Base-by-base conservation (phyloP, 352 stramenopile genomes). In the Thraustochytrium aureum region DNA sequence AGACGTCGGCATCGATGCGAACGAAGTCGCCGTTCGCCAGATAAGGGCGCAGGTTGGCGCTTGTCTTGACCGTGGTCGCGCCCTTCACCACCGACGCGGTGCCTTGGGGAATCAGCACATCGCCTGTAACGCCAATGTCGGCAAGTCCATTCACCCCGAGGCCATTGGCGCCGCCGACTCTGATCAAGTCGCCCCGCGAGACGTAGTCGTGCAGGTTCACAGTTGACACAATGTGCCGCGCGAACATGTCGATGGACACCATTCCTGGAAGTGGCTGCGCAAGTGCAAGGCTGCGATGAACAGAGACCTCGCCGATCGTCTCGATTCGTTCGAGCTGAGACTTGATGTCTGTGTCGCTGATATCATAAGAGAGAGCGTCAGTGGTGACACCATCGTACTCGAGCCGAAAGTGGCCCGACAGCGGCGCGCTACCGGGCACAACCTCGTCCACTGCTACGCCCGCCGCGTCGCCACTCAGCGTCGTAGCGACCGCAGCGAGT, bases 1-100 rank as follows among this genome's bases (percentile, higher is more conserved):
- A 98, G 2, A 84, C 85, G 33, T 94, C 86, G 0, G 90, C 93
- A 75, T 93, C 92, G 41, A 98, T 89, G 7, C 93, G 90, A 5
- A 98, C 73, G 82, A 87, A 42, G 66, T 72, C 33, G 75, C 61
- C 50, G 65, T 65, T 26, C 84, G 74, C 39, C 47, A 79, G 43
- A 72, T 76, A 59, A 50, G 82, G n/a, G 82, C 86, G 45, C n/a
- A 84, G 2, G 42, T 82, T 74, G 33, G 65, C 43, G 45, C 64
- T 83, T 6, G 67, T 74, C 39, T 37, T 43, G 38, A 84, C 65
- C 26, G 72, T 59, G 14, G 41, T 17, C 33, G 54, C 52, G 2
- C 65, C 65, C 5, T 41, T 42, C 7, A 45, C 61, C 59, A 83
- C 37, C 59, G 30, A 12, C 22, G 26, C 65, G 7, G 65, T 69